Conservation (phyloP, 169 alveolate species). For the Cryptosporidium andersoni region DNA sequence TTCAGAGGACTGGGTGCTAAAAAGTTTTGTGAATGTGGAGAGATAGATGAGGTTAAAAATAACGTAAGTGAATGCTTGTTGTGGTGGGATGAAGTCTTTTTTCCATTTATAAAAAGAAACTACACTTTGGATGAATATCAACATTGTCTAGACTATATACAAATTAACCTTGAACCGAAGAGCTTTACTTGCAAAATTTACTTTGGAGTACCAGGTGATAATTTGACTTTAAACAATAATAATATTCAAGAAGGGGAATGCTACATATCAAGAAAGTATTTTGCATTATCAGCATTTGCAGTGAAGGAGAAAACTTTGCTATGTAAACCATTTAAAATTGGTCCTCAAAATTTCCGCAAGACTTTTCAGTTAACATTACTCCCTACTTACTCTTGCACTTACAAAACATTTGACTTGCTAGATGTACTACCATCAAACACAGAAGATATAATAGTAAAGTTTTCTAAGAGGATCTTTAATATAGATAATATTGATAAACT, state of each 20-base stretch:
- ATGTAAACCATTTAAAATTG: constrained; percentile 6
- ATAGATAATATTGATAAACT: neutral
- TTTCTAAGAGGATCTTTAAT: constrained; percentile 26
- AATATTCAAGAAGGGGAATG: constrained; percentile 16
- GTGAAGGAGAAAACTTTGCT: constrained; percentile 1
- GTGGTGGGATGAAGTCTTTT: constrained; percentile 41
- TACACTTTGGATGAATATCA: neutral
- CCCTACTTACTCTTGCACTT: neutral
- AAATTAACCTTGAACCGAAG: neutral
- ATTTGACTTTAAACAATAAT: neutral
- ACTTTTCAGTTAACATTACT: constrained; percentile 15
- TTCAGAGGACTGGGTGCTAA: constrained; percentile 32
- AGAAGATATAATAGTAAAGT: neutral
- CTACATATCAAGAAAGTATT: constrained; percentile 33
- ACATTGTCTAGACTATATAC: neutral
- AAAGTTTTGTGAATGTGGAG: constrained; percentile 48
- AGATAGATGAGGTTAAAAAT: constrained; percentile 53
- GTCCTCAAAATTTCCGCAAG: neutral
- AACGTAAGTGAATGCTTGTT: constrained; percentile 5
- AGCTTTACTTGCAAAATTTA: neutral
- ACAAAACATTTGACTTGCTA: constrained; percentile 33
- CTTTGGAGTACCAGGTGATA: neutral
- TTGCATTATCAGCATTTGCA: constrained; percentile 4
- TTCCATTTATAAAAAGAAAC: neutral
- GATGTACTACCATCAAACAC: constrained; percentile 62